These are phyloP conservation scores for Fusarium vanettenii DNA, from an alignment of 2,329 filamentous ascomycete species.

Conservation along the genomic window DNA sequence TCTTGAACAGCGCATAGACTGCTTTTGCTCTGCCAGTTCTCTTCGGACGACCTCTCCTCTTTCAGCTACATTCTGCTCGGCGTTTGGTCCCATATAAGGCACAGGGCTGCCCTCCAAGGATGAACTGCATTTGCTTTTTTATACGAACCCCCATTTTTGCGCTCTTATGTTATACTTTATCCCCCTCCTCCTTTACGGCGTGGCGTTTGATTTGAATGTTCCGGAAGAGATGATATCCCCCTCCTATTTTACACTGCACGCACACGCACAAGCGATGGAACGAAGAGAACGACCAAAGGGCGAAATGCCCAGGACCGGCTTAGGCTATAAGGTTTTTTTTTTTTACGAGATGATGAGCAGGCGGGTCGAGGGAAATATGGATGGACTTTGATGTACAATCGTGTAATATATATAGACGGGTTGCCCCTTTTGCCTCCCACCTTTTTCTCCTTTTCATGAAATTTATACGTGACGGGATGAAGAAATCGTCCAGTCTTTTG, in stretches of 20 bases:
- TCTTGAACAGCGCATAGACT: conserved; percentile 15
- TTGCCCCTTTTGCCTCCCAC: conserved; percentile 2
- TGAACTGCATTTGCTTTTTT: conserved; percentile 9
- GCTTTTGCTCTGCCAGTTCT: neutral
- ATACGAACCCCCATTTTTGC: neutral
- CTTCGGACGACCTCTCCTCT: neutral
- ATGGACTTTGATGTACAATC: conserved; percentile 22
- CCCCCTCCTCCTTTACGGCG: conserved; percentile 24
- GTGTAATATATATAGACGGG: conserved; percentile 43
- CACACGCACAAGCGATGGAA: conserved; percentile 25
- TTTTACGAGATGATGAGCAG: conserved; percentile 8
- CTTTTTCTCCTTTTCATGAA: conserved; percentile 3
- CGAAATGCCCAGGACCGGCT: neutral
- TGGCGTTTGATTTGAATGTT: conserved; percentile 39
- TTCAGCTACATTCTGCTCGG: conserved; percentile 29
- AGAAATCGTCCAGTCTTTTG: neutral
- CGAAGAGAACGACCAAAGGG: conserved; percentile 19
- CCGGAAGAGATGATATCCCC: conserved; percentile 46
- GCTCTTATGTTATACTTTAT: neutral
- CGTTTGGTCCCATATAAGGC: conserved; percentile 33
- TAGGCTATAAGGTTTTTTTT: conserved; percentile 15
- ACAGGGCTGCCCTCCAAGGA: conserved; percentile 13
- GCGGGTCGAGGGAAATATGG: neutral
- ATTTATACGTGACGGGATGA: neutral
- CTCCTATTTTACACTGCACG: conserved; percentile 35